Base-by-base conservation (phyloP, 345 rosid species). In the Conringia planisiliqua region DNA sequence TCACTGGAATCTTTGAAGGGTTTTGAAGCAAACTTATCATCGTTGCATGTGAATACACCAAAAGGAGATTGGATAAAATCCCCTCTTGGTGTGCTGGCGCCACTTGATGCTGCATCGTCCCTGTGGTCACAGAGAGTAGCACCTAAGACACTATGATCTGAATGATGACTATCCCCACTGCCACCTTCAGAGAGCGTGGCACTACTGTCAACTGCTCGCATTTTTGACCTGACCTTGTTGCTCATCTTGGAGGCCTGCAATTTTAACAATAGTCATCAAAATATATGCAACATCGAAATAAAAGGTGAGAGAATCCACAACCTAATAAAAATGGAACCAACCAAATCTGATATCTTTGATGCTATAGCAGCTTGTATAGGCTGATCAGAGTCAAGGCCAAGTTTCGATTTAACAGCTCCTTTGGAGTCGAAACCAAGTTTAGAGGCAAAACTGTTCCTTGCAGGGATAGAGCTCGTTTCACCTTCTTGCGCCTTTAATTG, bases 11-110 rank as follows among this genome's bases (percentile, higher is more conserved):
- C 90, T 78, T 80, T 82, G 43, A 79, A 78, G 63, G 78, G 65
- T 71, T 86, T 87, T 10, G 57, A 74, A 1, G 86, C 70, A 29
- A 79, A 74, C 78, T 78, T 90, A 32, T 87, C 93, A 0, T 90
- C 91, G 22, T 47, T 46, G 47, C 72, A 86, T 57, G 86, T 77
- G 85, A 78, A 84, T 46, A 81, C 85, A 80, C 91, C 88, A 72
- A 90, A 90, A 50, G 89, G 82, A 70, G 85, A 82, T 14, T 73
- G 86, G 66, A 80, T 68, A 55, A 78, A 55, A 76, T 86, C 92
- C 62, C 93, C 99, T 76, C 94, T 85, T 22, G 99, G 97, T 43
- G 99, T 90, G 79, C 92, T 92, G 72, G 92, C 91, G 66, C 94
- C 96, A 79, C 96, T 95, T 13, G 97, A 89, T 59, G 76, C 85